Percentiles rank a stretch among this genome's conserved stretches.
These are phyloP conservation scores for Kitagawia praeruptora DNA, from an alignment of 129 eudicot species.

Conservation along the genomic window DNA sequence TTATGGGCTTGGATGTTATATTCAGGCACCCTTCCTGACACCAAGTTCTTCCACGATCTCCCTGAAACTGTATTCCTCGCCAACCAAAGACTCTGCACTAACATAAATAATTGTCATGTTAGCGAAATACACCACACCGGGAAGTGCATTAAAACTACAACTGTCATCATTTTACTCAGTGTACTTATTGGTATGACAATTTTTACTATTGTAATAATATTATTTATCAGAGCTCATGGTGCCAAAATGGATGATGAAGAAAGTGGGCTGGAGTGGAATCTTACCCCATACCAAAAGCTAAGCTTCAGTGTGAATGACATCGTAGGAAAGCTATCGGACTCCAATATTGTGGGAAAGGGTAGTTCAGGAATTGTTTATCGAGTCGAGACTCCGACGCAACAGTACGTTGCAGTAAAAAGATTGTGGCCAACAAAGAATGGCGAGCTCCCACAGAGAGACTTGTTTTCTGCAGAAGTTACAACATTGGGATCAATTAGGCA, in stretches of 20 bases:
- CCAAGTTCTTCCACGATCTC: conserved; percentile 37
- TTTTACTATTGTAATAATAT: conserved; percentile 14
- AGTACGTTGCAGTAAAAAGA: conserved; percentile 42
- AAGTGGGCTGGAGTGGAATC: conserved; percentile 37
- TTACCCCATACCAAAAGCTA: conserved; percentile 50
- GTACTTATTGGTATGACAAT: conserved; percentile 13
- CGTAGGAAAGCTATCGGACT: conserved; percentile 30
- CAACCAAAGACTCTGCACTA: conserved; percentile 36
- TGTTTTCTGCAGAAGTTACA: conserved; percentile 49
- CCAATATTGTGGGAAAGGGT: conserved; percentile 49
- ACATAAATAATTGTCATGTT: conserved; percentile 21
- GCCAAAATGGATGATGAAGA: conserved; percentile 30
- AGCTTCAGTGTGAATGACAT: conserved; percentile 34
- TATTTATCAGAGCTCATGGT: conserved; percentile 17
- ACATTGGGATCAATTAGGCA: conserved; percentile 48
- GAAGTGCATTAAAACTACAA: conserved; percentile 15
- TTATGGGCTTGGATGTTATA: too few species aligned
- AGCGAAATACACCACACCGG: conserved; percentile 8
- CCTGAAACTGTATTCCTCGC: conserved; percentile 30
- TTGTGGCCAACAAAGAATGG: conserved; percentile 40
- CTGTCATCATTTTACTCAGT: conserved; percentile 19
- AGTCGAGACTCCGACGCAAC: conserved; percentile 34
- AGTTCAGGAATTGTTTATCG: conserved; percentile 49
- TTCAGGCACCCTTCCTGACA: conserved; percentile 44
- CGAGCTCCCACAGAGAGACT: conserved; percentile 33